Conservation (phyloP, 148 eudicot genomes). For the Cornus florida region DNA sequence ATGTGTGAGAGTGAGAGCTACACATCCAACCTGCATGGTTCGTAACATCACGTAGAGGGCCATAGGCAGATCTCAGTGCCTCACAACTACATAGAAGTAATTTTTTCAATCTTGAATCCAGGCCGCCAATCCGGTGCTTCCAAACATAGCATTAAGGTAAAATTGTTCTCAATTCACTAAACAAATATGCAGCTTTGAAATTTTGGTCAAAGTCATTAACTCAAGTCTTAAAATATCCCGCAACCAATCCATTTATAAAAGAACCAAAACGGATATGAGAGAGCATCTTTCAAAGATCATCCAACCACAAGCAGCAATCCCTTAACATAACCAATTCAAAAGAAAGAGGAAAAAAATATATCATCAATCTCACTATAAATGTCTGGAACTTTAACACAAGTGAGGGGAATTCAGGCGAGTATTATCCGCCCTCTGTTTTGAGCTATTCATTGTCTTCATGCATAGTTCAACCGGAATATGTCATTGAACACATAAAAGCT, state of each 20-base stretch:
- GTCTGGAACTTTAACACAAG: not conserved
- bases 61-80: too few relatives aligned
- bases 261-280: not conserved
- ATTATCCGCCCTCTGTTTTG: not conserved
- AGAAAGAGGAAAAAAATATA: not conserved
- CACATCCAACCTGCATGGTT: too few relatives aligned
- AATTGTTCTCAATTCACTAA: too few relatives aligned
- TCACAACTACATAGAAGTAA: not conserved
- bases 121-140: too few relatives aligned
- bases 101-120: too few relatives aligned
- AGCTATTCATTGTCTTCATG: conserved; percentile 16
- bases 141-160: too few relatives aligned
- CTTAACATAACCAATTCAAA: not conserved
- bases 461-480: conserved; percentile 43
- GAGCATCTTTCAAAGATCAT: not conserved
- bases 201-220: not conserved
- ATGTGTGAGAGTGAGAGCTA: too few relatives aligned
- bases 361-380: not conserved
- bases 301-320: not conserved
- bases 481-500: conserved; percentile 41
- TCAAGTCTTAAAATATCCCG: not conserved
- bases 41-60: too few relatives aligned
- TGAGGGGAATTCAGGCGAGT: not conserved
- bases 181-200: too few relatives aligned
- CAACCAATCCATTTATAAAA: not conserved